These are phyloP conservation scores for Scheffersomyces titani DNA, from an alignment of 1,139 yeast species.

Conservation along the genomic window DNA sequence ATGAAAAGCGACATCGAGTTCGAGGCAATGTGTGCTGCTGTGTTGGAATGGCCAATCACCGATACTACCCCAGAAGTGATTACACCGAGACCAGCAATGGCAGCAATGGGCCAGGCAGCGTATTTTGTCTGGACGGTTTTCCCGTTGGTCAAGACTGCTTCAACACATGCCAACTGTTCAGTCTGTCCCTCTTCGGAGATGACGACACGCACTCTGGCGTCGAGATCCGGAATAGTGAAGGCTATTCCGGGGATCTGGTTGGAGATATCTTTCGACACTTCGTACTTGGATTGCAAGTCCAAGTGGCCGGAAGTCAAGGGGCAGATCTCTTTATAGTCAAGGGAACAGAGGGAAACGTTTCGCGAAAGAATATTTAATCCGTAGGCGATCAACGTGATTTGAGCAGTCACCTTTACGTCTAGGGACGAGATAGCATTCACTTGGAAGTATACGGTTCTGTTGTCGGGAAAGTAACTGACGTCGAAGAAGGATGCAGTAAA, in stretches of 20 bases:
- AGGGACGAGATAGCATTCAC: slow-evolving; percentile 81
- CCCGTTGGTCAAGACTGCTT: slow-evolving; percentile 83
- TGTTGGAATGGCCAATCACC: slow-evolving; percentile 83
- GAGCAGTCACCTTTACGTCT: slow-evolving; percentile 64
- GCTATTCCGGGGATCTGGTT: slow-evolving; percentile 76
- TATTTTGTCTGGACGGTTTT: slow-evolving; percentile 93
- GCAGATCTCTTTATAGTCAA: slow-evolving; percentile 57
- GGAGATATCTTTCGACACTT: slow-evolving; percentile 44
- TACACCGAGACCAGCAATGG: slow-evolving; percentile 84
- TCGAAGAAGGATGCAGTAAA: slow-evolving; percentile 87
- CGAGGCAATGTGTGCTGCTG: slow-evolving; percentile 97
- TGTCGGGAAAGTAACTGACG: slow-evolving; percentile 68
- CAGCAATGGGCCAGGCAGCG: slow-evolving; percentile 97
- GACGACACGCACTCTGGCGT: slow-evolving; percentile 81
- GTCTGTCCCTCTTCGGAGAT: slow-evolving; percentile 52
- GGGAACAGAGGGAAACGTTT: slow-evolving; percentile 63
- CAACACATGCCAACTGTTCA: slow-evolving; percentile 83
- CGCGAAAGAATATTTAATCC: slow-evolving; percentile 70
- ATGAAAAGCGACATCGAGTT: slow-evolving; percentile 90
- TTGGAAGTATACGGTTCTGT: slow-evolving; percentile 62
- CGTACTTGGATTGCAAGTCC: slow-evolving; percentile 58
- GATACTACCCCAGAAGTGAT: slow-evolving; percentile 86
- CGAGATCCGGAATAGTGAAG: slow-evolving; percentile 89
- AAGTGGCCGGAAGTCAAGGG: slow-evolving; percentile 88
- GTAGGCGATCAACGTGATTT: slow-evolving; percentile 71